phyloP scores from a whole-genome alignment of 2,329 filamentous ascomycete species.

The Ceratocystis papillata region DNA sequence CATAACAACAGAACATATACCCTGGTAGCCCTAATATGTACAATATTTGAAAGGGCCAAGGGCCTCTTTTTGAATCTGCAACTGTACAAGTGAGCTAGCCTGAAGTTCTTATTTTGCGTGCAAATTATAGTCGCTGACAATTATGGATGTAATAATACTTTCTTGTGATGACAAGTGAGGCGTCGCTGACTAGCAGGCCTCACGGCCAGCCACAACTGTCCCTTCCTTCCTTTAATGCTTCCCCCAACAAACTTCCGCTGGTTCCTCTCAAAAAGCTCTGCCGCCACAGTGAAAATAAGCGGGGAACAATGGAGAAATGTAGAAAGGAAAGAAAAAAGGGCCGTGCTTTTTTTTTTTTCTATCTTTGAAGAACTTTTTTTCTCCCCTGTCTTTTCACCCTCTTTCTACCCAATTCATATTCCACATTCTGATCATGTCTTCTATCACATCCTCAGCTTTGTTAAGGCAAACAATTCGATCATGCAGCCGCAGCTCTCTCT shows the following conservation, averaged over 20 bases:
- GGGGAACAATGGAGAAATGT: conserved; percentile 6
- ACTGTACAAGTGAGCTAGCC: too few species aligned
- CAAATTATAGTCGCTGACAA: too few species aligned
- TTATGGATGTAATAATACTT: not conserved
- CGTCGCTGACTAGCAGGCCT: not conserved
- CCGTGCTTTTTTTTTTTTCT: conserved; percentile 20
- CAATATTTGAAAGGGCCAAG: too few species aligned
- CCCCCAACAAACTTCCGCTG: not conserved
- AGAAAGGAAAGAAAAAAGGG: conserved; percentile 18
- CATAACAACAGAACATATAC: too few species aligned
- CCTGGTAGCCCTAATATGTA: too few species aligned
- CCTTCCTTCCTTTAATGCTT: not conserved
- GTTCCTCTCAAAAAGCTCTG: not conserved
- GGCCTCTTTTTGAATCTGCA: too few species aligned
- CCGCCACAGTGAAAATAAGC: conserved; percentile 18
- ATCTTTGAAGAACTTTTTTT: conserved; percentile 20
- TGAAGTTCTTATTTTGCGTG: too few species aligned
- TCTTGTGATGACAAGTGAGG: not conserved
- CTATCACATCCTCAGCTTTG: conserved; percentile 55
- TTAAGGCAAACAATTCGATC: conserved; percentile 56
- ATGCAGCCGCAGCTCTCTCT: conserved; percentile 38
- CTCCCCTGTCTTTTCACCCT: conserved; percentile 12
- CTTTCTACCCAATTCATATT: conserved; percentile 8
- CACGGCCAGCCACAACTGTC: not conserved
- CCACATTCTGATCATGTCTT: conserved; percentile 42